These are phyloP conservation scores for Colletotrichum trifolii DNA, from an alignment of 2,329 filamentous ascomycete species.

Conservation along the genomic window DNA sequence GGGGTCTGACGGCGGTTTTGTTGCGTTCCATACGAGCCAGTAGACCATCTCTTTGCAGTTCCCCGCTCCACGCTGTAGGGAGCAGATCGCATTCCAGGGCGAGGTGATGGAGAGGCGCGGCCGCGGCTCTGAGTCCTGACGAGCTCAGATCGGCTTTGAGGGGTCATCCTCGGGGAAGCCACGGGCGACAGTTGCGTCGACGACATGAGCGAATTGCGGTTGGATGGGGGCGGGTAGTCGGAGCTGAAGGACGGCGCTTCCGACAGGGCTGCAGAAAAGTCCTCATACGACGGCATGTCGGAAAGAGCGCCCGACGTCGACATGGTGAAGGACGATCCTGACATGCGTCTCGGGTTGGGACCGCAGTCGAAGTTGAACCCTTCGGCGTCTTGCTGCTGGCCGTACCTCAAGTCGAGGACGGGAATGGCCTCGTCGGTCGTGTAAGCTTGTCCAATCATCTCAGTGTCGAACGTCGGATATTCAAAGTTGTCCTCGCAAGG, in stretches of 20 bases:
- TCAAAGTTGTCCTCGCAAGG: constrained; percentile 67
- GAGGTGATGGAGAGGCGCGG: constrained; percentile 77
- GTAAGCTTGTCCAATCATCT: constrained; percentile 73
- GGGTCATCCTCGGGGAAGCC: constrained; percentile 74
- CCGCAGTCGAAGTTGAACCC: constrained; percentile 61
- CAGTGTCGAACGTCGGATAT: constrained; percentile 64
- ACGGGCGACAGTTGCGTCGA: constrained; percentile 79
- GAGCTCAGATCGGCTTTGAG: constrained; percentile 69
- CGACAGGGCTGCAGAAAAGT: constrained; percentile 73
- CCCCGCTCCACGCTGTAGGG: constrained; percentile 77
- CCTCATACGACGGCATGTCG: constrained; percentile 77
- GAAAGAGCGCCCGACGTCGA: constrained; percentile 74
- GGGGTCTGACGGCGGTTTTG: constrained; percentile 67
- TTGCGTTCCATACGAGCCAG: constrained; percentile 74
- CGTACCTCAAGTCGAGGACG: constrained; percentile 69
- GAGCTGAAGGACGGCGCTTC: constrained; percentile 75
- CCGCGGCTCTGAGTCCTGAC: constrained; percentile 75
- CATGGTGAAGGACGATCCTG: constrained; percentile 79
- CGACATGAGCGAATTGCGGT: constrained; percentile 76
- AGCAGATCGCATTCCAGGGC: constrained; percentile 73
- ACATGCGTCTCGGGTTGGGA: constrained; percentile 71
- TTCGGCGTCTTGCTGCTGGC: constrained; percentile 60
- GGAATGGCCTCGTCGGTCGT: constrained; percentile 72
- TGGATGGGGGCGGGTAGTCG: constrained; percentile 74
- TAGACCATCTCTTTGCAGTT: constrained; percentile 81